phyloP scores from a whole-genome alignment of 805 yeast species.

The Spathaspora arborariae region DNA sequence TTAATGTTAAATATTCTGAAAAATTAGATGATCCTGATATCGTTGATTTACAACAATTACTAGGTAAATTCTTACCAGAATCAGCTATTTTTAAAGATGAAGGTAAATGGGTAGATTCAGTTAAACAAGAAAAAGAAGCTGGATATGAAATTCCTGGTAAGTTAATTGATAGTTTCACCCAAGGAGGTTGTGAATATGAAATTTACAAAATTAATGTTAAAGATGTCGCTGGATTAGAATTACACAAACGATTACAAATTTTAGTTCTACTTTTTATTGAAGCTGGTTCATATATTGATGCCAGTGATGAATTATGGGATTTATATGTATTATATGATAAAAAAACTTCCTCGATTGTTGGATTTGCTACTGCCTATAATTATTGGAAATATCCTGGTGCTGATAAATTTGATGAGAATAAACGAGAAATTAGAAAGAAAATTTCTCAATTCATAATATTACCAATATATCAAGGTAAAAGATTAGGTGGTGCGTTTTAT shows the following conservation, averaged over 20 bases:
- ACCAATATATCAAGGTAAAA: constrained; percentile 76
- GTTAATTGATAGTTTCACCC: constrained; percentile 22
- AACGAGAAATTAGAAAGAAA: constrained; percentile 52
- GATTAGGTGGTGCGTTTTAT: constrained; percentile 71
- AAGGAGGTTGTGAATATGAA: constrained; percentile 34
- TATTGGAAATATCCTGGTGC: constrained; percentile 73
- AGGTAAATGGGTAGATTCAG: constrained; percentile 57
- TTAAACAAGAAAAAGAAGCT: constrained; percentile 43
- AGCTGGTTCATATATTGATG: constrained; percentile 88
- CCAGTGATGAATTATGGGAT: constrained; percentile 76
- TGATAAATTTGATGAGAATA: constrained; percentile 44
- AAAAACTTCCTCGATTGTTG: constrained; percentile 49
- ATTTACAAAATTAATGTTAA: constrained; percentile 49
- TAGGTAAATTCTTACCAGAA: constrained; percentile 60
- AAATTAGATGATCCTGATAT: constrained; percentile 52
- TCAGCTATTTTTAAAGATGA: constrained; percentile 62
- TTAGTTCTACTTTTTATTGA: constrained; percentile 84
- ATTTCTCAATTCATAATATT: constrained; percentile 84
- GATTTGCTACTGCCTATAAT: constrained; percentile 79
- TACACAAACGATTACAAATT: constrained; percentile 71
- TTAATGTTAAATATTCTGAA: constrained; percentile 53
- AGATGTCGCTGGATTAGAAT: constrained; percentile 40
- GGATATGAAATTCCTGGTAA: constrained; percentile 41
- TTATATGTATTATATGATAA: constrained; percentile 50
- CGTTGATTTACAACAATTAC: constrained; percentile 53